Percentiles rank a stretch among this genome's conserved stretches.
Evolutionary conservation across 805 yeast genomes (phyloP).

Genomic region (Kuraishia capsulata): DNA sequence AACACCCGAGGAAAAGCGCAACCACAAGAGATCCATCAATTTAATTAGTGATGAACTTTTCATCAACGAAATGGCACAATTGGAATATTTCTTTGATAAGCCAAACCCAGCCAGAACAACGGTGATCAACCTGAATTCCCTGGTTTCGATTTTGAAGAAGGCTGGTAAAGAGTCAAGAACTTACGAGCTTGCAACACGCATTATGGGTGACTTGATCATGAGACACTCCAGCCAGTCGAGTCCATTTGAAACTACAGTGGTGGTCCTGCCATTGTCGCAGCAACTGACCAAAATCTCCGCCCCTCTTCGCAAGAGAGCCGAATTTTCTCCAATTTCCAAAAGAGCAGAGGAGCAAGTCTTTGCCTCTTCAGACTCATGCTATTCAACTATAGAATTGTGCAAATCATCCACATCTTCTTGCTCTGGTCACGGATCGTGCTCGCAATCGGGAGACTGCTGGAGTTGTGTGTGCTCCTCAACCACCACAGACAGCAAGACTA

Average conservation of each 20-base stretch:
- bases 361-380: constrained; percentile 18
- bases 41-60: constrained; percentile 36
- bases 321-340: not conserved
- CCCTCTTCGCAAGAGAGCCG: constrained; percentile 14
- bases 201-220: constrained; percentile 22
- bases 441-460: constrained; percentile 34
- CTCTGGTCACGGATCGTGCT: constrained; percentile 45
- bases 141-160: constrained; percentile 30
- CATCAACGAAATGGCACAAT: constrained; percentile 39
- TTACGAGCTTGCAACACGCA: constrained; percentile 26
- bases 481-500: constrained; percentile 32
- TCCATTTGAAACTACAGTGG: constrained; percentile 22
- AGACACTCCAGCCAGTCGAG: constrained; percentile 10
- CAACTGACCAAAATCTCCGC: constrained; percentile 4
- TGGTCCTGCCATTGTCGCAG: constrained; percentile 16
- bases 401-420: constrained; percentile 36
- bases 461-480: constrained; percentile 41
- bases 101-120: constrained; percentile 14
- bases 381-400: constrained; percentile 36
- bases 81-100: constrained; percentile 14
- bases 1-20: constrained; percentile 3
- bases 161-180: constrained; percentile 33
- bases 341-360: not conserved
- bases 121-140: constrained; percentile 32
- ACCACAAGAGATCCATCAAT: constrained; percentile 16